Evolutionary conservation across 2,329 filamentous ascomycete genomes (phyloP).

Genomic region (Pseudocercospora fijiensis): DNA sequence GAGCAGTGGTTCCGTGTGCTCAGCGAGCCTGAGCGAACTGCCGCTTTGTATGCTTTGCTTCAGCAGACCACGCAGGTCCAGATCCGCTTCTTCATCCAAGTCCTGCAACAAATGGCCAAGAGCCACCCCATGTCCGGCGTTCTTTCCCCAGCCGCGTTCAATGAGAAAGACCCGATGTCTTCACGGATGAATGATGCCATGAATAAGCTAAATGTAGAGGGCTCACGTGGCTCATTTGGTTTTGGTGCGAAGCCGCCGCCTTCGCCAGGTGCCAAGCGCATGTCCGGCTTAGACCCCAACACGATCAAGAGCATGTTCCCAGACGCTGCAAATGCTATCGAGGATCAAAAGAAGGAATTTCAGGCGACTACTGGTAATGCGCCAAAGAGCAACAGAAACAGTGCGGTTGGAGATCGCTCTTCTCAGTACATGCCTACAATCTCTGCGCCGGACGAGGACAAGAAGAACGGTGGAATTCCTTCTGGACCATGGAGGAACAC

Average conservation of each 20-base stretch:
- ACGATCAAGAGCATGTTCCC: constrained; percentile 99
- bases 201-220: constrained; percentile 88
- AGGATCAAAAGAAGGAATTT: constrained; percentile 96
- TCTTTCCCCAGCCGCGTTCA: constrained; percentile 87
- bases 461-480: constrained; percentile 63
- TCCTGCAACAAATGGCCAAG: constrained; percentile 98
- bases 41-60: constrained; percentile 88
- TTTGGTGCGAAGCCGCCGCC: constrained; percentile 65
- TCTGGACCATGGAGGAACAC: constrained; percentile 73
- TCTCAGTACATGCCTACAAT: constrained; percentile 71
- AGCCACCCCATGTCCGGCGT: constrained; percentile 96
- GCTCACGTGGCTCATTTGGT: constrained; percentile 79
- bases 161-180: constrained; percentile 96
- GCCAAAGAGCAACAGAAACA: constrained; percentile 90
- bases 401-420: constrained; percentile 72
- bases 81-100: constrained; percentile 98
- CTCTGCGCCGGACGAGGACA: constrained; percentile 64
- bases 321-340: constrained; percentile 96
- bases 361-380: constrained; percentile 90
- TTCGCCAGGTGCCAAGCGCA: constrained; percentile 78
- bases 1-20: constrained; percentile 99
- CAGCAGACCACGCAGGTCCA: constrained; percentile 99
- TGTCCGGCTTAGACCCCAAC: constrained; percentile 87
- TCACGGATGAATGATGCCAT: constrained; percentile 94
- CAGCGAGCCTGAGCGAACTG: constrained; percentile 93